These are phyloP conservation scores for Penicillium thymicola DNA, from an alignment of 2,329 filamentous ascomycete genomes.

Conservation along the genomic window DNA sequence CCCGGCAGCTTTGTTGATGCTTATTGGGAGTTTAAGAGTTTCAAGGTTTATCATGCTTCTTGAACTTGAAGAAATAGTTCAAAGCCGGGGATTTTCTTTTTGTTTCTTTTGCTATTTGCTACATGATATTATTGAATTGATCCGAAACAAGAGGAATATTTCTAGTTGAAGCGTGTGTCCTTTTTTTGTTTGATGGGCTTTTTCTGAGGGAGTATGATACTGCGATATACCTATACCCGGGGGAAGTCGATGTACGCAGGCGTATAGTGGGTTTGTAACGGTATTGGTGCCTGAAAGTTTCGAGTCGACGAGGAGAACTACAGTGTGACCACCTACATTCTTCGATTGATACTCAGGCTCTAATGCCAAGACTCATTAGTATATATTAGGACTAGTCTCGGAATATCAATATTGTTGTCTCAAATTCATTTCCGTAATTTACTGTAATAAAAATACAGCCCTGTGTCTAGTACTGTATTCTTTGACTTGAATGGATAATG, in stretches of 20 bases:
- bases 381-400: too few species aligned
- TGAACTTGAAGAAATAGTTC: background rate
- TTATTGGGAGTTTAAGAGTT: slow-evolving; percentile 63
- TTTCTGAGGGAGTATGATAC: background rate
- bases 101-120: background rate
- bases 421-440: too few species aligned
- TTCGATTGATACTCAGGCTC: too few species aligned
- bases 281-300: too few species aligned
- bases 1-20: slow-evolving; percentile 56
- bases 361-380: too few species aligned
- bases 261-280: too few species aligned
- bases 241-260: background rate
- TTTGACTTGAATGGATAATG: too few species aligned
- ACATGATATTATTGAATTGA: background rate
- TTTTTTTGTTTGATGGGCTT: background rate
- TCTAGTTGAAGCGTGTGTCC: background rate
- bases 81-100: background rate
- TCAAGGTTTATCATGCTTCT: slow-evolving; percentile 54
- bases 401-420: too few species aligned
- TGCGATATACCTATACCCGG: background rate
- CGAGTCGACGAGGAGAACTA: too few species aligned
- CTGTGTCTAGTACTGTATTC: too few species aligned
- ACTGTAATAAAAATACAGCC: too few species aligned
- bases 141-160: background rate
- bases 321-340: too few species aligned